Base-by-base conservation (phyloP, 768 basidiomycete genomes). In the Boletus reticulatus region DNA sequence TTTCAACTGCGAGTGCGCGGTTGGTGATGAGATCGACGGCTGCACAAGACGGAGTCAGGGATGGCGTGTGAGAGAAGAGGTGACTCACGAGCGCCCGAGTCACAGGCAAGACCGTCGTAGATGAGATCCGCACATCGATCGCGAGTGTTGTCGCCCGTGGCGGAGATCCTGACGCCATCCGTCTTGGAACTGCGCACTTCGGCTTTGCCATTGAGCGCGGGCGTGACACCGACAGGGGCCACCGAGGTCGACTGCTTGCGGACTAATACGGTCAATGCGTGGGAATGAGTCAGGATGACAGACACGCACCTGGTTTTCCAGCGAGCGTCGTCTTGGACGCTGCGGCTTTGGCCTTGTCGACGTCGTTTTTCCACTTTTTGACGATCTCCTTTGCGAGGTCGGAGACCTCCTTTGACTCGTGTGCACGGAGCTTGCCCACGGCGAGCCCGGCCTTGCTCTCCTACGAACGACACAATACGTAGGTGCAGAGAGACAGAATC, bases 371-470 rank as follows among this genome's bases (percentile, higher is more conserved):
- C 94, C 94, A 97, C 65, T 87, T 89, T 73, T 86, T 91, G 47
- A 97, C 94, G 43, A 95, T 77, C 61, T 93, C 92, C 71, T 95
- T 96, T 17, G 94, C 92, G 7, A 90, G 75, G 60, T 92, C 89
- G 9, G 91, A 70, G 10, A 97, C 85, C 12, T 85, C 80, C 64
- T 88, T 90, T 13, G 81, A 75, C 1, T 80, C 75, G 71, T 94
- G 88, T 31, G 80, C 78, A 45, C 94, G 83, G 17, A 95, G 80
- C 75, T 95, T 95, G 50, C 93, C 92, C 3, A 97, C 92, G 0
- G 92, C 89, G n/a, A 96, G 75, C 47, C 94, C 94, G 4, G 87
- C 89, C 72, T 89, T 94, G 71, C 92, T 94, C 73, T 95, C 93
- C 94, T 95, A 64, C 29, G 48, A 27, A 39, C 51, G 55, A 16